Evolutionary conservation across 768 basidiomycete genomes (phyloP), one percentile per base, ranked within the genome.

Genomic region (Tylopilus plumbeoviolaceoides): DNA sequence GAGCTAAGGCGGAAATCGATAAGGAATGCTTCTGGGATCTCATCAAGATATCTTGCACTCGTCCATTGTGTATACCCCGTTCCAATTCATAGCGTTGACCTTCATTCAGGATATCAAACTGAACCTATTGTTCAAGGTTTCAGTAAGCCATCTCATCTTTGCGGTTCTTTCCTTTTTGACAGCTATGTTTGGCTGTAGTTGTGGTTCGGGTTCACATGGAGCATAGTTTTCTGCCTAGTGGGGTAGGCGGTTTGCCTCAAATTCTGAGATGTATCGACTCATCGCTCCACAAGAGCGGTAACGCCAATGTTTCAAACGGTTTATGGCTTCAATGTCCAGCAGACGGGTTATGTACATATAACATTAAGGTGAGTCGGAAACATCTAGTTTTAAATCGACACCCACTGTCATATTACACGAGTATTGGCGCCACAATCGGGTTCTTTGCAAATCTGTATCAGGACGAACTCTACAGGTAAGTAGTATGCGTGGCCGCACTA

Each of bases 51-150:
- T 83, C 86, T 15, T 83, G 84, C 61, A 83, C 83, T 1, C 74
- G 89, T 40, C 88, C 87, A 11, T 58, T 91, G 35, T 76, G 89
- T 89, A 35, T 28, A 8, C 10, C 17, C 23, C 12, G 20, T 31
- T 33, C 1, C 41, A n/a, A 42, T 27, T 5, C 10, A 25, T 23
- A 31, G 12, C 18, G 5, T 43, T 57, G 23, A 62, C 41, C 30
- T 20, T 51, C 4, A 46, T 17, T 31, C 23, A 6, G 15, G 17
- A 38, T 44, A 4, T 15, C 38, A 67, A 65, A 60, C 65, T 0
- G 91, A 94, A 62, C 87, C 86, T 0, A 75, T 89, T 44, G 88
- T 91, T 4, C 73, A 79, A 9, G 81, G 81, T 59, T 84, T 94
- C 64, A 84, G 81, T 87, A 54, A 53, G 80, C 71, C 28, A 18